A percentile compares a stretch with the other conserved stretches of the same genome.
Evolutionary conservation across 1,284 basidiomycete species (phyloP).

Genomic region (Sporisorium iseilematis-ciliati): DNA sequence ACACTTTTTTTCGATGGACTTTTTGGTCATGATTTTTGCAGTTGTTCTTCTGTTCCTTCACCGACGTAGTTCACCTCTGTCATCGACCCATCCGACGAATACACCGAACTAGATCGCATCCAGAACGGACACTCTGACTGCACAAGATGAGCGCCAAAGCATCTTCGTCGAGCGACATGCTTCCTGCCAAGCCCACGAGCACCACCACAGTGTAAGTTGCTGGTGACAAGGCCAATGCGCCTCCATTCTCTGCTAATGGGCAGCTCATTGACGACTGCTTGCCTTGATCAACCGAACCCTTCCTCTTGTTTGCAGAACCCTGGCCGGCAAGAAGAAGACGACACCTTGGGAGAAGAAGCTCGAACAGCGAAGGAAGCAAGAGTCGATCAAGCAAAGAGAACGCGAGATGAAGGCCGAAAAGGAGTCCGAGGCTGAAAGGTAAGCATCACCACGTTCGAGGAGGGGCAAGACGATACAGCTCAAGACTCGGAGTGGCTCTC

Average conservation of each 20-base stretch:
- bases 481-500: neutral
- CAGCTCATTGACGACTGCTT: constrained; percentile 5
- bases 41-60: neutral
- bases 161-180: constrained; percentile 35
- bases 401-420: constrained; percentile 56
- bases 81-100: neutral
- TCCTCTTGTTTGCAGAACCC: constrained; percentile 13
- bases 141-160: constrained; percentile 21
- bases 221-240: neutral
- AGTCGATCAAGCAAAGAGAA: constrained; percentile 54
- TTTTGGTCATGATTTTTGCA: neutral
- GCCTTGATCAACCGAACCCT: neutral
- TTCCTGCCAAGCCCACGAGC: constrained; percentile 42
- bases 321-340: constrained; percentile 49
- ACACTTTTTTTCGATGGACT: constrained; percentile 20
- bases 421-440: constrained; percentile 43
- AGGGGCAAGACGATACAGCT: neutral
- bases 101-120: neutral
- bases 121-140: neutral
- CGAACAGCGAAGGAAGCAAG: constrained; percentile 50
- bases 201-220: constrained; percentile 40
- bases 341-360: constrained; percentile 58
- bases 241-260: neutral
- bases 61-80: neutral
- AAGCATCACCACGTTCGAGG: neutral